These are phyloP conservation scores for Phanerochaete sordida DNA, from an alignment of 768 basidiomycete species.

Conservation along the genomic window DNA sequence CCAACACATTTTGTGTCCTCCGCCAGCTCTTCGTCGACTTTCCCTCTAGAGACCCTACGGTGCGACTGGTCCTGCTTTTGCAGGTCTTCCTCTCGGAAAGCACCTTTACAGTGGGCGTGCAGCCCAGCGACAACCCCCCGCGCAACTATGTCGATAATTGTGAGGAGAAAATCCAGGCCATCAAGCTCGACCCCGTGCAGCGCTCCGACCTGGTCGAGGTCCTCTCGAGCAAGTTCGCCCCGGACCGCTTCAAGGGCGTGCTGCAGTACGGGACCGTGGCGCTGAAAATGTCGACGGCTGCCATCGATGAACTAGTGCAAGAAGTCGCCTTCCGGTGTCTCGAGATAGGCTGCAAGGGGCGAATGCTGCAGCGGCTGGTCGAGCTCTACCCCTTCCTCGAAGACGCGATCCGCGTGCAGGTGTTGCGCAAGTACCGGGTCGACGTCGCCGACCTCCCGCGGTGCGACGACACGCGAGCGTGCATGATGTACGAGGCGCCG, in stretches of 20 bases:
- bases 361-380: constrained; percentile 56
- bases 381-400: constrained; percentile 44
- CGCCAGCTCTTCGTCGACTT: constrained; percentile 66
- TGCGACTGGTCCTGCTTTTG: constrained; percentile 72
- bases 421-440: constrained; percentile 49
- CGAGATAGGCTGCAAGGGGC: constrained; percentile 66
- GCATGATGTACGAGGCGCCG: constrained; percentile 41
- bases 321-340: constrained; percentile 61
- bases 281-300: constrained; percentile 40
- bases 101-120: constrained; percentile 4
- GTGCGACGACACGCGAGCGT: constrained; percentile 45
- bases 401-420: constrained; percentile 39
- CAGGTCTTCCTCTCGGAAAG: constrained; percentile 49
- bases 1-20: constrained; percentile 47
- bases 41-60: constrained; percentile 53
- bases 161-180: constrained; percentile 48
- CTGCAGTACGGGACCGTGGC: constrained; percentile 45
- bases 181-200: constrained; percentile 55
- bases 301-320: constrained; percentile 45
- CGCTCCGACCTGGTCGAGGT: constrained; percentile 58
- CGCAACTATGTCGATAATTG: constrained; percentile 12
- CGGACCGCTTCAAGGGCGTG: constrained; percentile 46
- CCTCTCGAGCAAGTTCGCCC: constrained; percentile 67
- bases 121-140: constrained; percentile 15
- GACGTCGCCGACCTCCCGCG: constrained; percentile 53